Evolutionary conservation across 129 eudicot genomes (phyloP).

Genomic region (Rutidosis leptorrhynchoides): DNA sequence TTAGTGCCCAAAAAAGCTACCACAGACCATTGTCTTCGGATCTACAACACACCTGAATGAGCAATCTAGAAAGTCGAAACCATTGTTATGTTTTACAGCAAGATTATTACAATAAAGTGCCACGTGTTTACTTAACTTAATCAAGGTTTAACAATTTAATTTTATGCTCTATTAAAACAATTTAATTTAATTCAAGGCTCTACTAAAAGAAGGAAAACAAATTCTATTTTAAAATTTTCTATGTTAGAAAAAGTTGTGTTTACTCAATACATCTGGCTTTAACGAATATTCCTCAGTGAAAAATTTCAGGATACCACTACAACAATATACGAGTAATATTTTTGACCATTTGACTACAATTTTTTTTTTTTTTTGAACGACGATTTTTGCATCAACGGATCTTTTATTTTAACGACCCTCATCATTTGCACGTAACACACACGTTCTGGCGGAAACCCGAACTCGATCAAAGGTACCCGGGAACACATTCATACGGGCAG

Average conservation of each 20-base stretch:
- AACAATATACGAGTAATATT: no score
- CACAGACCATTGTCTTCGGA: constrained; percentile 55
- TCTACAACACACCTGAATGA: constrained; percentile 61
- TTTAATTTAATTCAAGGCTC: background rate
- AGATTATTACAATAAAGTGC: constrained; percentile 18
- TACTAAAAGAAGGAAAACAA: background rate
- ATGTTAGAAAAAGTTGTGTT: background rate
- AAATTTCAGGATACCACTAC: background rate
- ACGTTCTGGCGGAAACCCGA: no score
- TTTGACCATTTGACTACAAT: background rate
- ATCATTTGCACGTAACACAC: no score
- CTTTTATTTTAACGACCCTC: no score
- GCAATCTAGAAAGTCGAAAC: constrained; percentile 46
- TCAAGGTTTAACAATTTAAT: background rate
- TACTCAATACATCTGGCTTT: background rate
- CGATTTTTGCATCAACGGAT: no score
- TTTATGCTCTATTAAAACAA: background rate
- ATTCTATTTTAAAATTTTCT: background rate
- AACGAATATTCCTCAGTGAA: background rate
- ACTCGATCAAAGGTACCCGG: no score
- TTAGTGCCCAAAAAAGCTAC: constrained; percentile 45
- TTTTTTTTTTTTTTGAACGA: no score
- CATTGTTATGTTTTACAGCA: constrained; percentile 23
- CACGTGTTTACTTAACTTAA: constrained; percentile 5
- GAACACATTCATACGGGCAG: no score